These are phyloP conservation scores for Aureobasidium uvarum DNA, from an alignment of 2,329 filamentous ascomycete genomes.

Conservation along the genomic window DNA sequence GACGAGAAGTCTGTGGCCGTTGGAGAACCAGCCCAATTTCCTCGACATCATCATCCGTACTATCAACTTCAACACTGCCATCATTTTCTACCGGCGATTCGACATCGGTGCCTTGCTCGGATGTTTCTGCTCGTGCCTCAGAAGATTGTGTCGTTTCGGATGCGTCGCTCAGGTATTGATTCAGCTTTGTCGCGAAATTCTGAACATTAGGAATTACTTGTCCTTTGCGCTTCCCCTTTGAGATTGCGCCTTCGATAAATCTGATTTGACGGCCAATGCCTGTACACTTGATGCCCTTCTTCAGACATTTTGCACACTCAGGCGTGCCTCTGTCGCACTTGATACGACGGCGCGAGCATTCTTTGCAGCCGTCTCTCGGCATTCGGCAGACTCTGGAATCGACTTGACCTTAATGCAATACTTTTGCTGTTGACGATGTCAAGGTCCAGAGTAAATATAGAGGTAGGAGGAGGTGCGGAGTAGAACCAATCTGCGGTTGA, in stretches of 20 bases:
- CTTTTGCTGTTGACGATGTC: not conserved
- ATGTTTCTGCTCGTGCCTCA: not conserved
- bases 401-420: not conserved
- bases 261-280: constrained; percentile 42
- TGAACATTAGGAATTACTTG: constrained; percentile 28
- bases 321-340: constrained; percentile 45
- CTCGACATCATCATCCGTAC: not conserved
- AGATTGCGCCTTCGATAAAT: constrained; percentile 39
- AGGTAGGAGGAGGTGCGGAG: not conserved
- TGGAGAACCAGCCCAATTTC: not conserved
- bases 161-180: not conserved
- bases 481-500: not conserved
- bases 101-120: not conserved
- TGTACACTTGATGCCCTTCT: constrained; percentile 43
- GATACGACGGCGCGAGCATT: constrained; percentile 43
- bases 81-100: not conserved
- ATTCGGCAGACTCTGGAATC: not conserved
- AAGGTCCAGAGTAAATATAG: not conserved
- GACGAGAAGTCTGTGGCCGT: not conserved
- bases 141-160: too few species aligned
- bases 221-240: constrained; percentile 31
- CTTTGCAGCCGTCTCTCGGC: constrained; percentile 38
- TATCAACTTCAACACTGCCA: not conserved
- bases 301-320: constrained; percentile 43
- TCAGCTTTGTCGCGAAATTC: not conserved